Evolutionary conservation across 2,329 filamentous ascomycete species (phyloP).

Genomic region (Monilinia vaccinii-corymbosi): DNA sequence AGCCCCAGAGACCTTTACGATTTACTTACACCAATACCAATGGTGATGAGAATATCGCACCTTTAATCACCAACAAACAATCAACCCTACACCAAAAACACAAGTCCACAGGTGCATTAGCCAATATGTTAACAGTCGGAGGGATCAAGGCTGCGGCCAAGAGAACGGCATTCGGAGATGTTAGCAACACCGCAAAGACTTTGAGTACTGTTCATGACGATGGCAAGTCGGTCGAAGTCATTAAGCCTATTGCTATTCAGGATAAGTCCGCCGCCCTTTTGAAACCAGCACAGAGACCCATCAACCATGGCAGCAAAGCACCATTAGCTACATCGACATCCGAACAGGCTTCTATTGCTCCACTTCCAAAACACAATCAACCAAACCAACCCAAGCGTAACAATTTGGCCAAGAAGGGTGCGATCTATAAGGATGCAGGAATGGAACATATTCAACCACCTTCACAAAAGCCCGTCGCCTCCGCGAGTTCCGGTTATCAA

Average conservation of each 20-base stretch:
- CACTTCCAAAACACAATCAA: constrained; percentile 26
- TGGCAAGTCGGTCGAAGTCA: constrained; percentile 33
- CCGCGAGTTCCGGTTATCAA: constrained; percentile 25
- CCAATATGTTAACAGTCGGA: constrained; percentile 40
- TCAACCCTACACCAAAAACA: constrained; percentile 60
- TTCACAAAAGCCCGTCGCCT: constrained; percentile 23
- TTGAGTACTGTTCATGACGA: constrained; percentile 42
- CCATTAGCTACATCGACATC: constrained; percentile 3
- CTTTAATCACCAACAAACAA: constrained; percentile 43
- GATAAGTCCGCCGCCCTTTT: constrained; percentile 38
- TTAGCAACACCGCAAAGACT: constrained; percentile 56
- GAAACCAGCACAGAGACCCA: constrained; percentile 54
- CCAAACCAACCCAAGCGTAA: constrained; percentile 33
- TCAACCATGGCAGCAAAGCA: constrained; percentile 25
- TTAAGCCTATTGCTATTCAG: constrained; percentile 24
- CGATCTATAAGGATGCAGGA: constrained; percentile 44
- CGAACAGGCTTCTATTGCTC: constrained; percentile 9
- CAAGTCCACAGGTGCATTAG: constrained; percentile 65
- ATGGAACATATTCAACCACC: constrained; percentile 23
- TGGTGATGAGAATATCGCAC: constrained; percentile 61
- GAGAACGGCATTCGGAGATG: constrained; percentile 71
- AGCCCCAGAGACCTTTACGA: constrained; percentile 63
- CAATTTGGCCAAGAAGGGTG: constrained; percentile 40
- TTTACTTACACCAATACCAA: constrained; percentile 48
- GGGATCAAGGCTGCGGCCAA: constrained; percentile 58